A percentile compares a stretch with the other conserved stretches of the same genome.
Conservation (phyloP, 306 rosid species). For the Cucumis hystrix region DNA sequence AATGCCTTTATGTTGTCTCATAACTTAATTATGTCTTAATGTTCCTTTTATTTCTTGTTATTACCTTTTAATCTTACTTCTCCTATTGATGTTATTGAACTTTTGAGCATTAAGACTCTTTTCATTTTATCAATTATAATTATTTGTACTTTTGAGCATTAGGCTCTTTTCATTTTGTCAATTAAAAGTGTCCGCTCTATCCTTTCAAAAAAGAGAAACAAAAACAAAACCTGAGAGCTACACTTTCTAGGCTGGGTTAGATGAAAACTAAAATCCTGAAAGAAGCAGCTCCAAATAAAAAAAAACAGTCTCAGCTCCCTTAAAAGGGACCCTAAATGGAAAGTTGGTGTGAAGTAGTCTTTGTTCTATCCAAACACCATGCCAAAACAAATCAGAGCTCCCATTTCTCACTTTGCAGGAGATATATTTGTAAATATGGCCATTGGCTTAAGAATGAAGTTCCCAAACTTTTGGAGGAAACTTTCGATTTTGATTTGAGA, state of each 20-base stretch:
- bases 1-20: too few species aligned
- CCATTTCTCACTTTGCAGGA: not conserved
- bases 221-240: not conserved
- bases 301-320: not conserved
- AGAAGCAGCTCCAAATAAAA: not conserved
- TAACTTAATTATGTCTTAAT: too few species aligned
- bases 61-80: too few species aligned
- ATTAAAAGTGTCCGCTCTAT: too few species aligned
- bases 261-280: not conserved
- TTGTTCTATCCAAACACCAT: not conserved
- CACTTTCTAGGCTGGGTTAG: not conserved
- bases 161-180: too few species aligned
- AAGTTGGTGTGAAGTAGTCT: not conserved
- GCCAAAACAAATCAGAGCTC: not conserved
- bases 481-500: not conserved
- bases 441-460: not conserved
- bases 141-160: too few species aligned
- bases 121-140: too few species aligned
- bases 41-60: too few species aligned
- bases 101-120: too few species aligned
- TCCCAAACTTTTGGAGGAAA: not conserved
- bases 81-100: too few species aligned
- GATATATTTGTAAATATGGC: not conserved
- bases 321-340: not conserved
- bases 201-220: too few species aligned